Evolutionary conservation across 768 basidiomycete genomes (phyloP).

Genomic region (Mycena kentingensis): DNA sequence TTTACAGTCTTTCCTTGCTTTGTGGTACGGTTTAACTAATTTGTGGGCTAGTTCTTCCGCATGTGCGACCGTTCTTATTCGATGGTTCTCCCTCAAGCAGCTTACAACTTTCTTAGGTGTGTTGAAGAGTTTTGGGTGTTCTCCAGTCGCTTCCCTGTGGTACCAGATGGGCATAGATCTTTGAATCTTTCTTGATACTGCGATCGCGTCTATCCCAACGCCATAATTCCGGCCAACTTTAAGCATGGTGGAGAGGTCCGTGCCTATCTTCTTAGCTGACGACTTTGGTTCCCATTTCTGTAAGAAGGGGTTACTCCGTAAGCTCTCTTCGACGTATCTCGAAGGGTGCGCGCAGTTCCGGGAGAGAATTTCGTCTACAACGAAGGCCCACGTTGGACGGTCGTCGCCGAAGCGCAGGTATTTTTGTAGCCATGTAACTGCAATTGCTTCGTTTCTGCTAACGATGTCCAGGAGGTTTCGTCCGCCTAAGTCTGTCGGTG

Average conservation of each 20-base stretch:
- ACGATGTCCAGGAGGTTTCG: neutral
- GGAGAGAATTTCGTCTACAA: neutral
- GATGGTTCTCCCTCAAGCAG: constrained; percentile 6
- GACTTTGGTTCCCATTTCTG: neutral
- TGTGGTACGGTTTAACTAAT: neutral
- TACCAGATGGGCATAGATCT: neutral
- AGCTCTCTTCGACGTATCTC: neutral
- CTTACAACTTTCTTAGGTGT: neutral
- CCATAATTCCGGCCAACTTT: neutral
- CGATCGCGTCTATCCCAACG: neutral
- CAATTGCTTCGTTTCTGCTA: neutral
- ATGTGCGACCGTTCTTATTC: neutral
- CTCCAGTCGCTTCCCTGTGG: neutral
- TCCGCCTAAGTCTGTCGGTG: neutral
- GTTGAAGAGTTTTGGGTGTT: neutral
- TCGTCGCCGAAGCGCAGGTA: neutral
- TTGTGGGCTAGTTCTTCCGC: neutral
- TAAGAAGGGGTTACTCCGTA: neutral
- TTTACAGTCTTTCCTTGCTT: neutral
- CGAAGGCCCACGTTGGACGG: neutral
- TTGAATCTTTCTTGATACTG: neutral
- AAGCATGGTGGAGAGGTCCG: neutral
- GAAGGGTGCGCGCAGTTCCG: neutral
- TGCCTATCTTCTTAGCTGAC: neutral
- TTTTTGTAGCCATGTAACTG: neutral